Percentiles rank a stretch among this genome's conserved stretches.
Evolutionary conservation across 2,329 filamentous ascomycete species (phyloP).

Genomic region (Cryphonectria nitschkei): DNA sequence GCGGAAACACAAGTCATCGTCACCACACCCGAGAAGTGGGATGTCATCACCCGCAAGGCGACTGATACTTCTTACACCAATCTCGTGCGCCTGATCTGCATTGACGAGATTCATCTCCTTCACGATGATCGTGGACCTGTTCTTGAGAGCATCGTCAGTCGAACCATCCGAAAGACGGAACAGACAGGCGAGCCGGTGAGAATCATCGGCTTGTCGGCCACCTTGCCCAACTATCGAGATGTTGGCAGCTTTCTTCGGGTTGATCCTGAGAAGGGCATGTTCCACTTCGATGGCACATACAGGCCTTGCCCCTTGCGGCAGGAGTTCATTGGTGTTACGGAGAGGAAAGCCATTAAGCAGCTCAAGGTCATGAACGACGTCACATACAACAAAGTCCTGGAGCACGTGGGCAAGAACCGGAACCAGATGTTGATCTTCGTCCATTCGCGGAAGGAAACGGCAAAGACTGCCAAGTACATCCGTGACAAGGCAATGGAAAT

Average conservation of each 20-base stretch:
- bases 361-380: constrained; percentile 99
- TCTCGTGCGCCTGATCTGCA: constrained; percentile 92
- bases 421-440: constrained; percentile 99
- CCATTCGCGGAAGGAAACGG: constrained; percentile 96
- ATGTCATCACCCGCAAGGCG: constrained; percentile 97
- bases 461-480: constrained; percentile 95
- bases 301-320: constrained; percentile 93
- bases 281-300: constrained; percentile 95
- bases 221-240: constrained; percentile 93
- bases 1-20: constrained; percentile 97
- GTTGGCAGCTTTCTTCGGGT: constrained; percentile 95
- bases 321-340: constrained; percentile 96
- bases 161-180: constrained; percentile 90
- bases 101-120: constrained; percentile 96
- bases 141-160: constrained; percentile 92
- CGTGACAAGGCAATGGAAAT: constrained; percentile 95
- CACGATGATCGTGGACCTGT: constrained; percentile 98
- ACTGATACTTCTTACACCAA: constrained; percentile 97
- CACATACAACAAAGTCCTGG: constrained; percentile 94
- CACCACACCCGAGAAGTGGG: constrained; percentile 98
- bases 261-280: constrained; percentile 81
- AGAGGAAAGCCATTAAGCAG: constrained; percentile 98
- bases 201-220: constrained; percentile 90
- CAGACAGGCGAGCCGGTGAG: constrained; percentile 93
- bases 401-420: constrained; percentile 88